phyloP scores from a whole-genome alignment of 2,329 filamentous ascomycete species.

The Colletotrichum godetiae region DNA sequence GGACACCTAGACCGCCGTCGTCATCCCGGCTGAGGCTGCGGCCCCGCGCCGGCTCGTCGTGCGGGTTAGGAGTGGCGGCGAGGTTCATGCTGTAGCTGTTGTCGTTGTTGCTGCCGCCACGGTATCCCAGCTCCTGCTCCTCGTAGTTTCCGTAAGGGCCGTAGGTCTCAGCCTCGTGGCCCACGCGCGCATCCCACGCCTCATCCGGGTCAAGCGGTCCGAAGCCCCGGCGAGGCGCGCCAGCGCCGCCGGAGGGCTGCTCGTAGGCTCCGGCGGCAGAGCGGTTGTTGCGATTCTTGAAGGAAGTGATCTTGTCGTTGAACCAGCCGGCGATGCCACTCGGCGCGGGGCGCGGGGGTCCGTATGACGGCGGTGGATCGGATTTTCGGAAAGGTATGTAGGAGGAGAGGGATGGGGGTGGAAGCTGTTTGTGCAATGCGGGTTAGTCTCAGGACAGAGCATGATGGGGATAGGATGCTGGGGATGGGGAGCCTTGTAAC shows the following conservation, averaged over 20 bases:
- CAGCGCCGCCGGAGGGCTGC: constrained; percentile 52
- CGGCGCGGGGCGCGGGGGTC: constrained; percentile 64
- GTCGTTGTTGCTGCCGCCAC: constrained; percentile 51
- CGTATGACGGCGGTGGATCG: constrained; percentile 55
- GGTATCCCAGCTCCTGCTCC: constrained; percentile 76
- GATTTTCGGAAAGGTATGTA: constrained; percentile 77
- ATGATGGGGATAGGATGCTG: not conserved
- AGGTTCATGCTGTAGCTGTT: constrained; percentile 63
- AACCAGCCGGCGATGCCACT: constrained; percentile 80
- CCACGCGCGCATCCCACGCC: constrained; percentile 86
- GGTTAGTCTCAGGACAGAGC: not conserved
- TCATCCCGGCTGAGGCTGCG: constrained; percentile 37
- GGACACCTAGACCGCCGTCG: constrained; percentile 44
- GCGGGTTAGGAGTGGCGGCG: constrained; percentile 48
- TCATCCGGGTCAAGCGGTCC: constrained; percentile 83
- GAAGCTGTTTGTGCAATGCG: constrained; percentile 62
- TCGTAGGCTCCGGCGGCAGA: constrained; percentile 80
- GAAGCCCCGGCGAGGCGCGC: constrained; percentile 66
- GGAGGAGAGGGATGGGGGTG: constrained; percentile 73
- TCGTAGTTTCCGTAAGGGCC: constrained; percentile 76
- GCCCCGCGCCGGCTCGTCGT: constrained; percentile 40
- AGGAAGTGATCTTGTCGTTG: constrained; percentile 70
- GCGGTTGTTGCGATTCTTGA: constrained; percentile 74
- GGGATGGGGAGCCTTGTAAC: constrained; percentile 42
- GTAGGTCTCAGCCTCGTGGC: constrained; percentile 75